Percentiles rank a stretch among this genome's conserved stretches.
These are phyloP conservation scores for Viola odorata DNA, from an alignment of 345 rosid genomes.

Conservation along the genomic window DNA sequence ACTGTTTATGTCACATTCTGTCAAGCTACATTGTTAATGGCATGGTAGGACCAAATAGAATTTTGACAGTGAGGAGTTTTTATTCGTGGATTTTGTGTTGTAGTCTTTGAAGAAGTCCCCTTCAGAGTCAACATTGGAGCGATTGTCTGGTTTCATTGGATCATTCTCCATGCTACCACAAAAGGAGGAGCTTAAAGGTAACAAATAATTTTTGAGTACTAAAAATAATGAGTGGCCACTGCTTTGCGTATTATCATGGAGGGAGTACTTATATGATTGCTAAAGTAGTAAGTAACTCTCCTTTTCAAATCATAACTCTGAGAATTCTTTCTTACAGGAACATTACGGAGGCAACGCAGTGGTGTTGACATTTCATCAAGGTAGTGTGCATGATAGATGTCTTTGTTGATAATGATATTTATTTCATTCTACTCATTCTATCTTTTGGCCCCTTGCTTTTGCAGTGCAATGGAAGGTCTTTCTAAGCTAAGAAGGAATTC, in stretches of 20 bases:
- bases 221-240: neutral
- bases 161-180: conserved; percentile 58
- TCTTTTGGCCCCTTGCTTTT: neutral
- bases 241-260: too few species aligned
- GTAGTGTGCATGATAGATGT: conserved; percentile 26
- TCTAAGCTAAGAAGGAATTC: conserved; percentile 62
- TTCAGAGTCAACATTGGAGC: conserved; percentile 81
- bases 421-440: neutral
- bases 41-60: neutral
- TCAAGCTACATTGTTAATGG: neutral
- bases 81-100: neutral
- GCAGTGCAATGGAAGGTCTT: conserved; percentile 48
- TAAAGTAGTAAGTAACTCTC: too few species aligned
- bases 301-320: neutral
- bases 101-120: conserved; percentile 64
- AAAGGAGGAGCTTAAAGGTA: conserved; percentile 60
- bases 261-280: too few species aligned
- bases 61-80: neutral
- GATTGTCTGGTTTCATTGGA: conserved; percentile 60
- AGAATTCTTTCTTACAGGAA: conserved; percentile 34
- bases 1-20: neutral
- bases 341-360: conserved; percentile 64
- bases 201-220: too few species aligned
- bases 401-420: neutral
- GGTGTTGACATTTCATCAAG: conserved; percentile 57